Evolutionary conservation across 495 filamentous ascomycete species (phyloP), one percentile per base, ranked within the genome.

Genomic region (Lophiostoma macrostomum): DNA sequence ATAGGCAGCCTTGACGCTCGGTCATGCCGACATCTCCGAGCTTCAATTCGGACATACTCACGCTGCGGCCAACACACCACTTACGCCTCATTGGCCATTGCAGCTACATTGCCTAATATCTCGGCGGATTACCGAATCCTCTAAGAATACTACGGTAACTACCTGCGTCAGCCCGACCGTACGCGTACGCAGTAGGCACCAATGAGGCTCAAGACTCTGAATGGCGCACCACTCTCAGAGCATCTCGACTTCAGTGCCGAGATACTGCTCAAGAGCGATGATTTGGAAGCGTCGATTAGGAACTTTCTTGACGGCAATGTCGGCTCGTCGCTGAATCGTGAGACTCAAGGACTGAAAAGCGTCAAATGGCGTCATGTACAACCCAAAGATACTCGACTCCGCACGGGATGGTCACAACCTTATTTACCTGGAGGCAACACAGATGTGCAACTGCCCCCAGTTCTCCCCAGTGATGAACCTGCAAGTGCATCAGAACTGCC

Each of bases 191-290:
- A 28, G 13, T 22, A 36, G 18, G 39, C 5, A 25, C 47, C 24
- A 58, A 58, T 58, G 55, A 45, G 41, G 34, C 55, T 58, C 47
- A 58, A 53, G 24, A 52, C 41, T 20, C 42, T 58, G 8, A 58
- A 52, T 36, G 55, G 55, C 5, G 55, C 55, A 6, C 55, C 55
- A 20, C 29, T 52, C 31, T 41, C 16, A 18, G 48, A 30, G 14
- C 1, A 46, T 16, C 48, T 58, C 24, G 41, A 53, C 47, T 58
- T 51, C 30, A 31, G 41, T 6, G 47, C 14, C 5, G 41, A 40
- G 10, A 34, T 0, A 5, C 22, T 58, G 32, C 39, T 52, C 25
- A 16, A 50, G 11, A 19, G 19, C 14, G 40, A 28, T 10, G 34
- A 42, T 13, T n/a, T 40, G 10, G 41, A n/a, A 16, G 5, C 5